Base-by-base conservation (phyloP, 179 eudicot species). In the Carnegiea gigantea region DNA sequence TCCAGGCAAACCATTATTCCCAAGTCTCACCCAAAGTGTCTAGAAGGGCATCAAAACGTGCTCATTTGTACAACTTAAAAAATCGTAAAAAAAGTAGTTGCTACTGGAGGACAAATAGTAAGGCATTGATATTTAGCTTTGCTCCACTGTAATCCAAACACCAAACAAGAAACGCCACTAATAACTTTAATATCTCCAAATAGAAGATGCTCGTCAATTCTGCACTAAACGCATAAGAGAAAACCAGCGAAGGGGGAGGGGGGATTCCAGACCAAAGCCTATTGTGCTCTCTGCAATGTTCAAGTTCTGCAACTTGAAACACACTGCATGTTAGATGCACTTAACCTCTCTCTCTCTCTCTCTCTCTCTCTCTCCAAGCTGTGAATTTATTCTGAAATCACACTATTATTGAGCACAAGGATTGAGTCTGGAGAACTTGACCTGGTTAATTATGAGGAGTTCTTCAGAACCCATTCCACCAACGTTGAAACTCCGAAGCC, bases 381-480 rank as follows among this genome's bases (percentile, higher is more conserved):
- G 68, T 70, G 44, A 24, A 62, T 13, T 46, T 21, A n/a, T 30
- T 46, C 80, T 64, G 11, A 44, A 44, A 36, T 40, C 43, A 43
- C 57, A 24, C 73, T 64, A 30, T 70, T 38, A 17, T 20, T 33
- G 62, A 53, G 46, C 46, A 8, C 28, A 9, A 21, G 17, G 79
- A 28, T 6, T 6, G 57, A 78, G 80, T 21, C 10, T 43, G 10
- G 3, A 48, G 43, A 30, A 43, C n/a, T 49, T 38, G 68, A 62
- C n/a, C 2, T 4, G 9, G n/a, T 49, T 13, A 30, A 68, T 76
- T 82, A 79, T 59, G 93, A 85, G n/a, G 98, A 93, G 89, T 95
- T 91, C 33, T 84, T 88, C 71, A 95, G 26, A 84, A 95, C 98
- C 98, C 98, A 95, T 88, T 95, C 98, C 65, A 95, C 98, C 86